Base-by-base conservation (phyloP, 371 early-diverging fungal species). In the Gilbertella persicaria region DNA sequence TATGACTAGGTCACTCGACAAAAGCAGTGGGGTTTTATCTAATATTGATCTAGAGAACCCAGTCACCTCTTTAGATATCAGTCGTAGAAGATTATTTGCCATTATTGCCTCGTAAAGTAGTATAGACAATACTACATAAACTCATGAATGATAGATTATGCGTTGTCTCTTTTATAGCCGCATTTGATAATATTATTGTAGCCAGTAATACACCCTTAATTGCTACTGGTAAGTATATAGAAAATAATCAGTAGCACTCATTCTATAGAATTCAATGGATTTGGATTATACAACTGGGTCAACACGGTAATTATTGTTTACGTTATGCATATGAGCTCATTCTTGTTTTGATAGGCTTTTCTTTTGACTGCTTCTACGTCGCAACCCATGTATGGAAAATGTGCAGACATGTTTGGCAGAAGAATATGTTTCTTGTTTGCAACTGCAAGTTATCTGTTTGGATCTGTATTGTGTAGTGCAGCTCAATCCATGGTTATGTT, bases 331-430 rank as follows among this genome's bases (percentile, higher is more conserved):
- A 45, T 40, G 17, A 17, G 25, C 16, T 25, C 23, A 12, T 12
- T 35, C 14, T 37, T n/a, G 49, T 28, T 13, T 26, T 25, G 24
- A 19, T 23, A 17, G n/a, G n/a, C 74, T 1, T 73, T 73, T 59
- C 28, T 78, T 23, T 57, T 78, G 42, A 78, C 71, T 6, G 68
- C 69, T 2, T 63, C 79, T 1, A 73, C 81, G 9, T 69, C 82
- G 5, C 86, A 87, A 48, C 87, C 88, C 9, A 50, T 85, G 5
- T 85, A 86, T 33, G 85, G 84, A 2, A 79, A 75, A 44, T 73
- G 85, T 1, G 73, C 78, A 28, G 85, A 89, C 49, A 81, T 84
- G 13, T 85, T 90, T 72, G 91, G 91, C 6, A 68, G 89, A 68
- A 75, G 81, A 21, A 55, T 62, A 1, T 71, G 78, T 24, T 78